A percentile compares a stretch with the other conserved stretches of the same genome.
Evolutionary conservation across 345 rosid genomes (phyloP).

Genomic region (Rhizophora mangle): DNA sequence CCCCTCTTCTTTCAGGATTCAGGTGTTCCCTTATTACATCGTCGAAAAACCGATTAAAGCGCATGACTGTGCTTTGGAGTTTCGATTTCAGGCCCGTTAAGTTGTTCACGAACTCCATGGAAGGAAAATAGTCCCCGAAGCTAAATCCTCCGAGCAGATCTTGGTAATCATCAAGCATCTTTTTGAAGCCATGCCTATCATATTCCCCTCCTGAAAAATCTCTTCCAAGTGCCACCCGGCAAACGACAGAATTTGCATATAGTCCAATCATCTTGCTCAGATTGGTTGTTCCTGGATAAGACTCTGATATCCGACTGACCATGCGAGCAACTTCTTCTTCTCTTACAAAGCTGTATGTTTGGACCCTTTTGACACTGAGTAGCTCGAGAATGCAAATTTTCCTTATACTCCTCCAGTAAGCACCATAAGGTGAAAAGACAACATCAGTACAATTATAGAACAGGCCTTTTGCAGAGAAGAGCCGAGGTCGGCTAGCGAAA

Average conservation of each 20-base stretch:
- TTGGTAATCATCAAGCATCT: constrained; percentile 43
- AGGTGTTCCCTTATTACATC: constrained; percentile 18
- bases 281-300: constrained; percentile 13
- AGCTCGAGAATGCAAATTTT: constrained; percentile 27
- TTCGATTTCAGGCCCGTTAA: constrained; percentile 22
- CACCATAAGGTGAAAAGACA: constrained; percentile 22
- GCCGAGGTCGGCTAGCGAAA: constrained; percentile 18
- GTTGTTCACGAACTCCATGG: constrained; percentile 24
- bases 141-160: constrained; percentile 26
- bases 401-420: constrained; percentile 27
- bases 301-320: constrained; percentile 9
- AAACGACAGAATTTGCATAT: constrained; percentile 21
- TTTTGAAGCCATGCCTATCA: constrained; percentile 40
- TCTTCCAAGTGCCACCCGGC: constrained; percentile 22
- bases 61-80: constrained; percentile 10
- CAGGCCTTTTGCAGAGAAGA: constrained; percentile 20
- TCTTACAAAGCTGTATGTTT: constrained; percentile 8
- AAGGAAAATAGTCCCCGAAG: constrained; percentile 27
- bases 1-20: constrained; percentile 4
- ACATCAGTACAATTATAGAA: constrained; percentile 25
- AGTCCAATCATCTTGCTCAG: constrained; percentile 20
- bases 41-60: constrained; percentile 24
- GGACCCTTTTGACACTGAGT: constrained; percentile 21
- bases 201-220: constrained; percentile 28
- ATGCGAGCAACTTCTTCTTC: constrained; percentile 24